Base-by-base conservation (phyloP, 1,139 yeast genomes). In the Nakaseomyces bracarensis region DNA sequence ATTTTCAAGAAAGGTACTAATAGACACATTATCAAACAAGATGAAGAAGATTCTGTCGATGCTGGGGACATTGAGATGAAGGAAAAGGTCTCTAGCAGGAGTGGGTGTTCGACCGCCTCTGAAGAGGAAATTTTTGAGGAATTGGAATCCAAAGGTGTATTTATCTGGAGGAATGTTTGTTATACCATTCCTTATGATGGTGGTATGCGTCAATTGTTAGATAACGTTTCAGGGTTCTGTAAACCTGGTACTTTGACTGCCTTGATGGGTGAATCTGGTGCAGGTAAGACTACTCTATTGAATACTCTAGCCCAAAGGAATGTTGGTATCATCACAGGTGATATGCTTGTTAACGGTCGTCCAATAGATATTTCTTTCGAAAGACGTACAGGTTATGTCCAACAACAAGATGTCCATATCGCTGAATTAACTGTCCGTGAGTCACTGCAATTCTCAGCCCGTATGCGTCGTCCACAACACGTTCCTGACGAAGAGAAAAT, bases 251-350 rank as follows among this genome's bases (percentile, higher is more conserved):
- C 52, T 27, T 54, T 71, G 54, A 71, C 75, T 39, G 76, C 75
- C 3, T 57, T 75, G 38, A 75, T 76, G 80, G 81, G 82, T 44
- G 80, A 74, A 49, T 75, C 81, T 13, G 82, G 82, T 52, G 80
- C 81, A 36, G 82, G 82, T 56, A 76, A 76, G 55, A 75, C 82
- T 1, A 76, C 82, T 0, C 59, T 76, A 43, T 65, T 76, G 52
- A 74, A 75, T 49, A 68, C 70, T 38, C 62, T 76, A 44, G 74
- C 81, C 36, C 74, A 72, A 49, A 65, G 80, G 58, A 60, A 70
- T 41, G 64, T 66, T 52, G 79, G 78, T 49, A 68, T 68, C 27
- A 65, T 75, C 28, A 71, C 77, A 39, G 80, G 80, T 52, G 75
- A 71, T 43, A 71, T 73, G 70, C 55, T 73, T 41, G 77, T 75